Evolutionary conservation across 495 filamentous ascomycete genomes (phyloP), one percentile per base, ranked within the genome.

Genomic region (Penicillium mononematosum): DNA sequence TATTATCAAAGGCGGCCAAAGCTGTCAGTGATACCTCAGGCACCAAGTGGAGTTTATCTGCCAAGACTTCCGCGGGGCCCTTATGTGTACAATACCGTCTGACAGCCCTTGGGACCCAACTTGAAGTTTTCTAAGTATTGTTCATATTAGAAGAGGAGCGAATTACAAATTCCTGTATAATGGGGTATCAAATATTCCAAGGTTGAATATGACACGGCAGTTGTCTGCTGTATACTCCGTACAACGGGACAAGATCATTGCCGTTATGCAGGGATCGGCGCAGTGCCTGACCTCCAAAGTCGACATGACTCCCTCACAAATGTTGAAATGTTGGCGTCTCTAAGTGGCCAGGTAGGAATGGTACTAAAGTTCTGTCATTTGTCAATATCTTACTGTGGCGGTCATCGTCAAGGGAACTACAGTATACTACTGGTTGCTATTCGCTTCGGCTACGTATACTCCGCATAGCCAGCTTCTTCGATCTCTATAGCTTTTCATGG

Each of bases 1-100:
- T 65, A 58, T 36, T 45, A 34, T 38, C n/a, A 3, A 57, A 22
- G 32, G 63, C 51, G 55, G 56, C 47, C 19, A 34, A 2, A 55
- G 31, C 53, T 45, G 12, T 16, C 14, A 11, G 3, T 32, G 1
- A 20, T 39, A 44, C 53, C 53, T 29, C 20, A 47, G 43, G 53
- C 19, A 22, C 17, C 29, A 54, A 51, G 5, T 5, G 14, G 44
- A n/a, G 44, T 27, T 31, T 29, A 47, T 47, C 25, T 47, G 45
- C 45, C 45, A 31, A 47, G 45, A 29, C 25, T 19, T 47, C 29
- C 14, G 24, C 12, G 12, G 29, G 44, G 9, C 22, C 22, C 22
- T 24, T 4, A 4, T 29, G 22, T 45, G 29, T 27, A 45, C 24
- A 16, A 27, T 14, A 34, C 32, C 3, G 32, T 34, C 32, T 34